Evolutionary conservation across 2,329 filamentous ascomycete genomes (phyloP), one percentile per base, ranked within the genome.

Genomic region (Aspergillus latus): DNA sequence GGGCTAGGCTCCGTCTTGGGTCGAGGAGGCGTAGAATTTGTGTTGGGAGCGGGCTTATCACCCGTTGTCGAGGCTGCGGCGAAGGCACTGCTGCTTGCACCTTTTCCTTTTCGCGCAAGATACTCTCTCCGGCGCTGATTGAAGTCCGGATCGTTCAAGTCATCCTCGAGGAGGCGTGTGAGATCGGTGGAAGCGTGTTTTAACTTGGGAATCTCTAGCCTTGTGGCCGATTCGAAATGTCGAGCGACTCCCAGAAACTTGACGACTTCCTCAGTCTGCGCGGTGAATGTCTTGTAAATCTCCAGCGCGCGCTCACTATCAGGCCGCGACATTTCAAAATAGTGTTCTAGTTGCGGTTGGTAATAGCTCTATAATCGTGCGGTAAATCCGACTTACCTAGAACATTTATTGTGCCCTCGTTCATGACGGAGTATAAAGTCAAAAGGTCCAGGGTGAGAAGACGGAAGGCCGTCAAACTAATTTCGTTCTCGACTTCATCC

Each of bases 341-440:
- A 99, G 74, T 95, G 90, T 66, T 94, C 92, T 95, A 61, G 21
- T 53, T 32, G 26, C 43, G 8, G 28, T 49, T 51, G 11, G 48
- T 65, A 42, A 67, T 29, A 15, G 11, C 32, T 28, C 8, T 43
- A 4, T 6, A 39, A 6, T 16, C 13, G 11, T 10, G 28, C 11
- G 11, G 36, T 21, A 5, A 16, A 32, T 10, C 9, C 10, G 7
- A 69, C 85, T 62, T 79, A 95, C 93, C 91, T 56, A 99, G 79
- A 58, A 99, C 91, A 74, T 96, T 97, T 76, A 99, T 99, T 70
- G 96, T 90, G 48, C 90, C 94, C 75, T 97, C 92, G 70, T 99
- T 99, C 76, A 97, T 88, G 46, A 94, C 90, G 68, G 96, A 92
- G 77, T 96, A 99, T 53, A 99, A 80, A 11, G 90, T 87, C 59